Conservation (phyloP, 345 rosid species). For the Eucalyptus regnans region DNA sequence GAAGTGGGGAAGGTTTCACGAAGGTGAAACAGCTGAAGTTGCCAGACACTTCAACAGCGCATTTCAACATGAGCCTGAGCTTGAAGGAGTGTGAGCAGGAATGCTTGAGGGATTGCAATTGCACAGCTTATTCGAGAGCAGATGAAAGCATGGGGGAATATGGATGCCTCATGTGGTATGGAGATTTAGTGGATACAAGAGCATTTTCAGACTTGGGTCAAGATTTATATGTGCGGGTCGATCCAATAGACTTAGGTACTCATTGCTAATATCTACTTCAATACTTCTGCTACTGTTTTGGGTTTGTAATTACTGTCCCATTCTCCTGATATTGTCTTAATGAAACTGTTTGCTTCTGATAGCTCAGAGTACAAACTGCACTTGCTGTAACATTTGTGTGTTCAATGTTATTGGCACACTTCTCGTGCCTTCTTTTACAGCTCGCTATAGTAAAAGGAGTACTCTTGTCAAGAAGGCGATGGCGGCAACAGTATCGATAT, state of each 20-base stretch:
- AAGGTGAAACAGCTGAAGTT: not conserved
- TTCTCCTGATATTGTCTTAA: not conserved
- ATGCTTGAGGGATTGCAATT: constrained; percentile 15
- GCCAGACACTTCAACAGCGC: not conserved
- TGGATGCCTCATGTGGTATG: constrained; percentile 20
- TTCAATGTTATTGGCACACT: not conserved
- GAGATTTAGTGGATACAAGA: constrained; percentile 6
- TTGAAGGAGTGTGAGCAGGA: constrained; percentile 4
- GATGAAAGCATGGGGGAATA: not conserved
- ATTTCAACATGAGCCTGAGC: not conserved
- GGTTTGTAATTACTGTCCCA: not conserved
- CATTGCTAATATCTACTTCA: too few relatives aligned
- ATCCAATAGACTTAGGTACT: not conserved
- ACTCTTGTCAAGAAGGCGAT: not conserved
- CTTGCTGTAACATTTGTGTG: too few relatives aligned
- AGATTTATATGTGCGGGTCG: not conserved
- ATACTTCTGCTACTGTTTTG: not conserved
- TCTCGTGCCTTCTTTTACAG: not conserved
- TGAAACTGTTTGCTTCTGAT: not conserved
- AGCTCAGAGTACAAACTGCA: too few relatives aligned
- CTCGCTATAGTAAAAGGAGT: not conserved
- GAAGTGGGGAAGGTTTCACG: constrained; percentile 33
- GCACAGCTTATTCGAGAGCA: constrained; percentile 12
- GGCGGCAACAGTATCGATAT: not conserved
- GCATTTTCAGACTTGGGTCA: not conserved